Percentiles rank a stretch among this genome's conserved stretches.
Conservation (phyloP, 2,329 filamentous ascomycete genomes). For the Rutstroemia sp. region DNA sequence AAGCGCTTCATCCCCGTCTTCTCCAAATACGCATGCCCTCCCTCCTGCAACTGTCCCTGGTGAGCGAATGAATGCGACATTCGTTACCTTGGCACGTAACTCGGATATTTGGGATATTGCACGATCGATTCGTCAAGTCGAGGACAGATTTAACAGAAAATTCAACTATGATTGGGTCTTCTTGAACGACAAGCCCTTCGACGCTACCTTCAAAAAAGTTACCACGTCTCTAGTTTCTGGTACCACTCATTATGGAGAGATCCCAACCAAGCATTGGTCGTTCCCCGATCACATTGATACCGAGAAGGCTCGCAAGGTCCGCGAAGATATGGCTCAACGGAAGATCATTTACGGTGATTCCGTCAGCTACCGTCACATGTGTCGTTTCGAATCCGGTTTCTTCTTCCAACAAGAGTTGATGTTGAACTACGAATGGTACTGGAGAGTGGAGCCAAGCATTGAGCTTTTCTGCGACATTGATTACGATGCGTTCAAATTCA, state of each 20-base stretch:
- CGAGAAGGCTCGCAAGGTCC: slow-evolving; percentile 81
- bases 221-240: slow-evolving; percentile 87
- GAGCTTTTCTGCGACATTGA: slow-evolving; percentile 94
- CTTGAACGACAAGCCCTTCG: slow-evolving; percentile 91
- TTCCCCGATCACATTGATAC: slow-evolving; percentile 95
- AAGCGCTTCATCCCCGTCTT: slow-evolving; percentile 13
- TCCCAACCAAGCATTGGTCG: slow-evolving; percentile 91
- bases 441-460: slow-evolving; percentile 95
- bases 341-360: slow-evolving; percentile 99
- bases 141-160: slow-evolving; percentile 95
- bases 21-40: slow-evolving; percentile 28
- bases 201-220: slow-evolving; percentile 87
- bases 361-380: slow-evolving; percentile 98
- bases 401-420: slow-evolving; percentile 95
- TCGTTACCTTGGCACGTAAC: slow-evolving; percentile 92
- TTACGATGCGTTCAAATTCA: slow-evolving; percentile 94
- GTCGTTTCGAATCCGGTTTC: slow-evolving; percentile 97
- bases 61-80: slow-evolving; percentile 89
- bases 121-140: slow-evolving; percentile 88
- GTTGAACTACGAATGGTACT: slow-evolving; percentile 98
- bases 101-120: slow-evolving; percentile 94
- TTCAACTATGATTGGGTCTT: slow-evolving; percentile 99
- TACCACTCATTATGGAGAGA: slow-evolving; percentile 83
- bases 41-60: slow-evolving; percentile 47
- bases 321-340: slow-evolving; percentile 85